These are phyloP conservation scores for Pseudogymnoascus sp. DNA, from an alignment of 2,329 filamentous ascomycete genomes.

Conservation along the genomic window DNA sequence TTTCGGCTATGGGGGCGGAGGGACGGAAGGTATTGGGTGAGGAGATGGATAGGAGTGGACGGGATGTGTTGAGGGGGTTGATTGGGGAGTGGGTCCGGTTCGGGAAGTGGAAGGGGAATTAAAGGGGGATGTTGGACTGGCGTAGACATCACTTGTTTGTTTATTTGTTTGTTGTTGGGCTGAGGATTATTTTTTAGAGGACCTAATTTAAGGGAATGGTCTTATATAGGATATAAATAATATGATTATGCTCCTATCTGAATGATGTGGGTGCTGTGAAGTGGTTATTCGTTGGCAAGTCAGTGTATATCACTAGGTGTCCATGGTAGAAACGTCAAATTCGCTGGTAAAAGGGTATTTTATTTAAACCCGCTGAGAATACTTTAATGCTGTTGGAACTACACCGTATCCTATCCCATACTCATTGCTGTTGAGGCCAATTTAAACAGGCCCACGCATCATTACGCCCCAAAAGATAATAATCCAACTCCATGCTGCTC, in stretches of 20 bases:
- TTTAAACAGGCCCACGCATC: neutral
- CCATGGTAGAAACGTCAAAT: neutral
- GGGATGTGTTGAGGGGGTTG: slow-evolving; percentile 52
- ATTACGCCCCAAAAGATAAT: neutral
- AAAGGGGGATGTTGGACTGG: neutral
- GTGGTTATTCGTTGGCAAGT: too few relatives aligned
- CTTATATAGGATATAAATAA: neutral
- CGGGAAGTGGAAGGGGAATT: slow-evolving; percentile 50
- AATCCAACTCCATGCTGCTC: neutral
- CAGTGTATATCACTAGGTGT: too few relatives aligned
- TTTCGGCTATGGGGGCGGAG: slow-evolving; percentile 51
- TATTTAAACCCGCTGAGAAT: neutral
- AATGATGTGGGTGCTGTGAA: neutral
- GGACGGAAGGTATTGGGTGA: slow-evolving; percentile 52
- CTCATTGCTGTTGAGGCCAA: neutral
- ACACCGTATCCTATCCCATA: neutral
- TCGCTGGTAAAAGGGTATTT: neutral
- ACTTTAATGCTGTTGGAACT: neutral
- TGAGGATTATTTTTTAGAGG: neutral
- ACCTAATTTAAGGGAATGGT: neutral
- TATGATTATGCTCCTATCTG: neutral
- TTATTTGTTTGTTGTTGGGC: neutral
- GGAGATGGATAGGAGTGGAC: slow-evolving; percentile 50
- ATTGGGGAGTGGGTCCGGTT: slow-evolving; percentile 54
- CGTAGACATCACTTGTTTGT: neutral